phyloP scores from a whole-genome alignment of 73 alveolate genomes.

The Paramecium sexaurelia region DNA sequence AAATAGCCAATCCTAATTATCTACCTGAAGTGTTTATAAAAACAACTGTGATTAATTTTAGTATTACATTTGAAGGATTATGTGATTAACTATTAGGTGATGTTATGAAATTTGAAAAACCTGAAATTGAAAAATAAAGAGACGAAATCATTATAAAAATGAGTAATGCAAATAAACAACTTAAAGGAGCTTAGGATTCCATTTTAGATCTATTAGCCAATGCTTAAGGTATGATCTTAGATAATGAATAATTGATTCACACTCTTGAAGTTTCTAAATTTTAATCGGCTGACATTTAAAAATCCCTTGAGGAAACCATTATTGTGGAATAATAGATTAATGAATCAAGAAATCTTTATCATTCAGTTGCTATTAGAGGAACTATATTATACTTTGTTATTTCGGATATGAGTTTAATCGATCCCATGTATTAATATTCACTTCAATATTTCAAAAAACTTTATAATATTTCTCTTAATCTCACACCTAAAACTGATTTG shows the following conservation, averaged over 20 bases:
- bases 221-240: slow-evolving; percentile 88
- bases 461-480: slow-evolving; percentile 84
- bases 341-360: slow-evolving; percentile 92
- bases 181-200: slow-evolving; percentile 84
- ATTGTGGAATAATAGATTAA: slow-evolving; percentile 88
- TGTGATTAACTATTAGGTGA: slow-evolving; percentile 95
- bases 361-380: slow-evolving; percentile 95
- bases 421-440: slow-evolving; percentile 97
- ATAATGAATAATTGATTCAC: slow-evolving; percentile 89
- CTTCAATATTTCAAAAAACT: slow-evolving; percentile 90
- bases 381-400: slow-evolving; percentile 93
- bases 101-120: slow-evolving; percentile 93
- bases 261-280: slow-evolving; percentile 89
- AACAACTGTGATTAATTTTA: slow-evolving; percentile 91
- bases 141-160: slow-evolving; percentile 92
- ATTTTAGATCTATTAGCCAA: slow-evolving; percentile 89
- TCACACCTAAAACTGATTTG: slow-evolving; percentile 57
- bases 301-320: slow-evolving; percentile 82
- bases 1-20: slow-evolving; percentile 96
- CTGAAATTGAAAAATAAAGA: slow-evolving; percentile 95
- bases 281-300: slow-evolving; percentile 84
- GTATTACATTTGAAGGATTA: slow-evolving; percentile 95
- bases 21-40: slow-evolving; percentile 95
- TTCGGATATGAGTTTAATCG: slow-evolving; percentile 91
- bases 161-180: slow-evolving; percentile 90